Base-by-base conservation (phyloP, 495 filamentous ascomycete species). In the Podospora fimiseda region DNA sequence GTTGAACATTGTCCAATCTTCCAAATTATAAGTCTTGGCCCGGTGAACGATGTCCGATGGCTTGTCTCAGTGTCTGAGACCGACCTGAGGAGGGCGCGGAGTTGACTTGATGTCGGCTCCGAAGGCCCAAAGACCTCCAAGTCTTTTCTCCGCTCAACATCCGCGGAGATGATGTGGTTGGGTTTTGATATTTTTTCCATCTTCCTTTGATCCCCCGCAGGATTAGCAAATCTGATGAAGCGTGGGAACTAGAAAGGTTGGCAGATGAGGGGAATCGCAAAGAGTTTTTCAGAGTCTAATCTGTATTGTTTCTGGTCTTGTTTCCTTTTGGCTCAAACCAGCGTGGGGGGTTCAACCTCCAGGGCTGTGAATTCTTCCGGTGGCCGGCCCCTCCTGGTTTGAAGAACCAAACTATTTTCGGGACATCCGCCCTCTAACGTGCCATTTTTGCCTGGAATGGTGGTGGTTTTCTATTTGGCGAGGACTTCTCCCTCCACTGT, bases 281-380 rank as follows among this genome's bases (percentile, higher is more conserved):
- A n/a, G n/a, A n/a, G n/a, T n/a, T n/a, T n/a, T n/a, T n/a, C n/a
- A n/a, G n/a, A n/a, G n/a, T n/a, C n/a, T n/a, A n/a, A n/a, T n/a
- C n/a, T 37, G 33, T 37, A 37, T 8, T 37, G 8, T 8, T 8
- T 8, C 33, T 45, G 24, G 43, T 42, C 16, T 16, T 16, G 3
- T 6, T 27, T 19, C 21, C 19, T 43, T 51, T 51, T 54, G 56
- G 51, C 51, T 51, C 46, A 33, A 15, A 19, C 14, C 9, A 47
- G 33, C 22, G 21, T 47, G 44, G 20, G 16, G 16, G 50, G n/a
- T n/a, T n/a, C n/a, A n/a, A n/a, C n/a, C n/a, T n/a, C n/a, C n/a
- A n/a, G n/a, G n/a, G n/a, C n/a, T n/a, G n/a, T n/a, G n/a, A 39
- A 59, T 55, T 59, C 56, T 59, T 23, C 56, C 56, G 56, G 51